Evolutionary conservation across 108 stramenopile species (phyloP), one percentile per base, ranked within the genome.

Genomic region (Conticribra weissflogii): DNA sequence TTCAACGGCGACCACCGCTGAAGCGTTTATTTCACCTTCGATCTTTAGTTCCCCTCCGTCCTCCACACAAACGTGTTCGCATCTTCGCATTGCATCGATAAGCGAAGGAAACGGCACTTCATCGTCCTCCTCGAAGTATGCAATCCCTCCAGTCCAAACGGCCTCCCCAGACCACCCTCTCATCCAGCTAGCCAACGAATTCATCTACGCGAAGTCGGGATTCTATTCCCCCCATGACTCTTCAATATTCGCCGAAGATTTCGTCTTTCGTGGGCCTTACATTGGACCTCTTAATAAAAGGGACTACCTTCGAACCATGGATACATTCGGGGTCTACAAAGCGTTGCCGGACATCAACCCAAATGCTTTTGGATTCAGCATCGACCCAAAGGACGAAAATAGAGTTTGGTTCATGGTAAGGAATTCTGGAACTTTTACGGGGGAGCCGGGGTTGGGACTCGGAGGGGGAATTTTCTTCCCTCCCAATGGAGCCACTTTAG

Each of bases 281-380:
- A 74, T 88, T 60, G 87, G 87, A 19, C 87, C 87, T 24, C 64
- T 88, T 0, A 82, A 71, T 53, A 83, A 81, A 46, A 54, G 63
- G n/a, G 87, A 88, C 57, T 81, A 76, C 31, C 17, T 71, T 2
- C 57, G 41, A 3, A 74, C 69, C 2, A 47, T 82, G 57, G 73
- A 71, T 0, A 47, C 53, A 29, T 75, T 84, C 14, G 36, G 48
- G 12, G 59, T 88, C 45, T 63, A 71, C 16, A 36, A 68, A 33
- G 84, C 87, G 0, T 75, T 88, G 57, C 84, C 84, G 5, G 85
- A 88, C 57, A 68, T 88, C 0, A 27, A 61, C 1, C 50, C 79
- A 24, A 83, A 88, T 33, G 59, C 66, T 32, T 88, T 81, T 62
- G 87, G 87, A 0, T 88, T 82, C 50, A 59, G 54, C 17, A 56